These are phyloP conservation scores for Gossypium schwendimanii DNA, from an alignment of 441 rosid genomes.

Conservation along the genomic window DNA sequence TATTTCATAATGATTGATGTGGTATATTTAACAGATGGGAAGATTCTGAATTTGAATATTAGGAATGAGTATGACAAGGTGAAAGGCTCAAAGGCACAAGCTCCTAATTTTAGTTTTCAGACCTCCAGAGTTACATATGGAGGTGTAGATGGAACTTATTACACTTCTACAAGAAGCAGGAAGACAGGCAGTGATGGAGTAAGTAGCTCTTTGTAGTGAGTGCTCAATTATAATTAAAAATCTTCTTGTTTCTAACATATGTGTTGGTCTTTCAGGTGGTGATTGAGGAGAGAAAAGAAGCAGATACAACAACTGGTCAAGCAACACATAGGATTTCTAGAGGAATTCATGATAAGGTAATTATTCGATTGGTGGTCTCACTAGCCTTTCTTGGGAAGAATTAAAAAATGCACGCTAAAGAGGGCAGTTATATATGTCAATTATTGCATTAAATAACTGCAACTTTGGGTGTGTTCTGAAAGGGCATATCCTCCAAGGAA, in stretches of 20 bases:
- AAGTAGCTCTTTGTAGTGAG: slow-evolving; percentile 14
- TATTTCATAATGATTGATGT: slow-evolving; percentile 4
- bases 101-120: slow-evolving; percentile 31
- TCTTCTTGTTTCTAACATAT: neutral
- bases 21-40: slow-evolving; percentile 33
- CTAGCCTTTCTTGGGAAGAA: neutral
- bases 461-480: slow-evolving; percentile 7
- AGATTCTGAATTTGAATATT: slow-evolving; percentile 21
- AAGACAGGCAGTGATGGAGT: slow-evolving; percentile 69
- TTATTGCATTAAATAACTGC: neutral
- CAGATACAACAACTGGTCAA: slow-evolving; percentile 66
- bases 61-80: slow-evolving; percentile 24
- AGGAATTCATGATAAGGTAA: slow-evolving; percentile 78
- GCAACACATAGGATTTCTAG: slow-evolving; percentile 74
- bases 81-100: slow-evolving; percentile 27
- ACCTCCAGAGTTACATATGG: slow-evolving; percentile 63
- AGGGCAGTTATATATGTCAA: neutral
- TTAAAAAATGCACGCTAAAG: neutral
- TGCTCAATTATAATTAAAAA: neutral
- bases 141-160: slow-evolving; percentile 78
- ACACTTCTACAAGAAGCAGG: slow-evolving; percentile 52
- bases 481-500: neutral
- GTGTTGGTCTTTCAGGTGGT: slow-evolving; percentile 36
- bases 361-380: neutral
- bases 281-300: slow-evolving; percentile 79